A percentile compares a stretch with the other conserved stretches of the same genome.
These are phyloP conservation scores for Boletus semigastroideus DNA, from an alignment of 1,284 basidiomycete genomes.

Conservation along the genomic window DNA sequence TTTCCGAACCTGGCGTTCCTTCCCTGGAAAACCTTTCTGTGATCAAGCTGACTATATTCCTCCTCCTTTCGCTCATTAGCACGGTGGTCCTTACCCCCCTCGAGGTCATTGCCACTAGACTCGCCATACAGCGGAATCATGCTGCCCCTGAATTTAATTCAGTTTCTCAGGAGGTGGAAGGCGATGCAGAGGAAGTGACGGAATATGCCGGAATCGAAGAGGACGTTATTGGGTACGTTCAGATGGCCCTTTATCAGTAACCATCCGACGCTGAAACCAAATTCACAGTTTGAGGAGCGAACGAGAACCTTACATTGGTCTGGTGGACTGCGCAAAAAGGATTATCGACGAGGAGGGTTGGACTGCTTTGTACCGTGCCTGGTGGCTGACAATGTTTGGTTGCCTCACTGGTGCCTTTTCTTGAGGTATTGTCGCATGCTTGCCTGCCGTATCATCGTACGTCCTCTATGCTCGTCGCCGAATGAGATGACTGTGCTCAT, in stretches of 20 bases:
- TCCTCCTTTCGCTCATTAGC: slow-evolving; percentile 59
- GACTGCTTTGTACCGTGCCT: slow-evolving; percentile 77
- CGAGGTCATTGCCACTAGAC: slow-evolving; percentile 79
- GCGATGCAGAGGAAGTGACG: slow-evolving; percentile 60
- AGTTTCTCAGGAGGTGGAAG: slow-evolving; percentile 68
- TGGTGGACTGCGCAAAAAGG: slow-evolving; percentile 75
- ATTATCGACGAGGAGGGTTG: slow-evolving; percentile 86
- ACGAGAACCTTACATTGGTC: slow-evolving; percentile 81
- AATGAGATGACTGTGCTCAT: background rate
- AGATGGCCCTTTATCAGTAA: too few relatives aligned
- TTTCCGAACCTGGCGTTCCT: slow-evolving; percentile 30
- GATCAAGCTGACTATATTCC: slow-evolving; percentile 57
- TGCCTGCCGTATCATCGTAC: background rate
- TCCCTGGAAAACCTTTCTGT: slow-evolving; percentile 41
- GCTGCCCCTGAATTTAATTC: slow-evolving; percentile 70
- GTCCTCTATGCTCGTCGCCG: background rate
- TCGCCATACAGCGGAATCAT: slow-evolving; percentile 85
- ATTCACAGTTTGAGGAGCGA: slow-evolving; percentile 67
- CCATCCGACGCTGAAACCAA: slow-evolving; percentile 1
- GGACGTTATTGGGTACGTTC: slow-evolving; percentile 80
- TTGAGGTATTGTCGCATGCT: slow-evolving; percentile 18
- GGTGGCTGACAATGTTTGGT: slow-evolving; percentile 82
- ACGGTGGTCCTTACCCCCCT: slow-evolving; percentile 73
- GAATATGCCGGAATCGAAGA: slow-evolving; percentile 76
- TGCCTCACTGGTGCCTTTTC: slow-evolving; percentile 61